Percentiles rank a stretch among this genome's conserved stretches.
Conservation (phyloP, 257 asterid genomes). For the Buddleja alternifolia region DNA sequence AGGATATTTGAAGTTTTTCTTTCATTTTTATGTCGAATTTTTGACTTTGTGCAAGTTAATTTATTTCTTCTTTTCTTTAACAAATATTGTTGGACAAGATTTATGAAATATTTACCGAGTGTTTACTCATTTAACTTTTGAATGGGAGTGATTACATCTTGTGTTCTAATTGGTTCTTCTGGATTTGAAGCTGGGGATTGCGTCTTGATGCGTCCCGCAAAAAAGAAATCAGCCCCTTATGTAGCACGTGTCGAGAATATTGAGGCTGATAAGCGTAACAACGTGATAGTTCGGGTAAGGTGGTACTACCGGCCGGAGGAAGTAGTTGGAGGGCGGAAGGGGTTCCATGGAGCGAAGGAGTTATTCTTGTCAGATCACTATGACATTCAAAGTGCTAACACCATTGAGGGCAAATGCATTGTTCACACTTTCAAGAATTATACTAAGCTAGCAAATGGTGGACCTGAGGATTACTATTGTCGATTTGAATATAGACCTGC, state of each 20-base stretch:
- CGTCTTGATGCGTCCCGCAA: constrained; percentile 58
- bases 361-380: constrained; percentile 60
- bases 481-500: constrained; percentile 60
- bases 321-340: constrained; percentile 59
- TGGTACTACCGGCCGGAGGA: constrained; percentile 87
- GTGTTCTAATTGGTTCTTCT: constrained; percentile 16
- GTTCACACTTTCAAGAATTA: too few species aligned
- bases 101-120: background rate
- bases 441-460: constrained; percentile 52
- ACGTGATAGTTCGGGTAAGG: constrained; percentile 48
- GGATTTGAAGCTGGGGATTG: constrained; percentile 63
- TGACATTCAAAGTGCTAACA: constrained; percentile 62
- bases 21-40: too few species aligned
- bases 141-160: background rate
- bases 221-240: constrained; percentile 50
- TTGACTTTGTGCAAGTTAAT: too few species aligned
- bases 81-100: too few species aligned
- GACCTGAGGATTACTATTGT: constrained; percentile 58
- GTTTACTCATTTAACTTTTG: background rate
- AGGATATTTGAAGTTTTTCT: too few species aligned
- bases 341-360: constrained; percentile 73
- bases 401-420: constrained; percentile 72
- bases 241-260: constrained; percentile 63
- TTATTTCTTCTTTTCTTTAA: too few species aligned
- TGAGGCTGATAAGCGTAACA: constrained; percentile 53